These are phyloP conservation scores for Aspergillus sp. DNA, from an alignment of 2,329 filamentous ascomycete genomes.

Conservation along the genomic window DNA sequence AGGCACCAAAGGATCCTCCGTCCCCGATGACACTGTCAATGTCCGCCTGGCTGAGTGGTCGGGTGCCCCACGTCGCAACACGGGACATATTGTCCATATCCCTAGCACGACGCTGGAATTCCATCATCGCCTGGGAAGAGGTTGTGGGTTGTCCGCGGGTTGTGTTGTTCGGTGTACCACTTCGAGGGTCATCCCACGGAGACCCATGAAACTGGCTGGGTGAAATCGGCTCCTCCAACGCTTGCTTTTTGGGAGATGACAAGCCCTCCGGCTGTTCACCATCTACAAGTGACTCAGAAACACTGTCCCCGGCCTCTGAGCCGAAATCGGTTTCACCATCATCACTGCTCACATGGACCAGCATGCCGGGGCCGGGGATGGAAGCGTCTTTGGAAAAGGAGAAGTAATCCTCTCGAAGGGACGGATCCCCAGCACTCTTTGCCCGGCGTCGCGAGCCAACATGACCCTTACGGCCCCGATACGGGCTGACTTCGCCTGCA, in stretches of 20 bases:
- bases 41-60: conserved; percentile 51
- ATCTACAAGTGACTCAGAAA: conserved; percentile 25
- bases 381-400: conserved; percentile 24
- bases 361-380: conserved; percentile 52
- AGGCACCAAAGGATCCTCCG: conserved; percentile 42
- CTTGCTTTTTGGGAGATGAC: conserved; percentile 19
- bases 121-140: conserved; percentile 55
- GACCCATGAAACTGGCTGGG: conserved; percentile 37
- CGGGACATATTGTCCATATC: conserved; percentile 55
- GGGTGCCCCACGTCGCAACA: conserved; percentile 55
- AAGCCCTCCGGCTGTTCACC: conserved; percentile 21
- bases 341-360: conserved; percentile 44
- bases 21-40: conserved; percentile 46
- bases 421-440: conserved; percentile 41
- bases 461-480: conserved; percentile 19
- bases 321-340: conserved; percentile 28
- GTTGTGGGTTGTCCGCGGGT: conserved; percentile 47
- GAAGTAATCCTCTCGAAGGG: conserved; percentile 34
- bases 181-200: conserved; percentile 50
- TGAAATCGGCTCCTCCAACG: conserved; percentile 30
- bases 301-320: conserved; percentile 21
- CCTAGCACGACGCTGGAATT: conserved; percentile 48
- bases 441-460: conserved; percentile 41
- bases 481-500: conserved; percentile 23
- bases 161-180: conserved; percentile 26